These are phyloP conservation scores for Fragaria ananassa DNA, from an alignment of 306 rosid species.

Conservation along the genomic window DNA sequence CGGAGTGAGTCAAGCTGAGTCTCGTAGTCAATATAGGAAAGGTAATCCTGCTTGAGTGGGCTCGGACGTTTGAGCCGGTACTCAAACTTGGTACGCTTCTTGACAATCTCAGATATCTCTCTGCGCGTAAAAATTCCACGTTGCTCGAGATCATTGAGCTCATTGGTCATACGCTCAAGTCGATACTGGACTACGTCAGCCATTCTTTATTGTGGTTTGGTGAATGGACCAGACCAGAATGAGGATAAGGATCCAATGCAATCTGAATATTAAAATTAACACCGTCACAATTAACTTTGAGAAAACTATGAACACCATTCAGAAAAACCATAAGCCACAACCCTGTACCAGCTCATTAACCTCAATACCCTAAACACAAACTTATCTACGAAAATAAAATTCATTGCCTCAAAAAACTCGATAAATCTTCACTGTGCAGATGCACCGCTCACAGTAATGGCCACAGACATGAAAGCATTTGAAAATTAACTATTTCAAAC, in stretches of 20 bases:
- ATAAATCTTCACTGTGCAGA: background rate
- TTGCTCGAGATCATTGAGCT: slow-evolving; percentile 54
- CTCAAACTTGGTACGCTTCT: slow-evolving; percentile 60
- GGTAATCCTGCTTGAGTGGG: slow-evolving; percentile 55
- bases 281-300: background rate
- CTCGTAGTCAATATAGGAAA: slow-evolving; percentile 52
- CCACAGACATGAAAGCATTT: background rate
- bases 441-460: background rate
- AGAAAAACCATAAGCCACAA: background rate
- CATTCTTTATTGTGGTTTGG: slow-evolving; percentile 23
- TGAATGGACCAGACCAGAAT: background rate
- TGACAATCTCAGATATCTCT: slow-evolving; percentile 53
- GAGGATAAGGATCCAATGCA: background rate
- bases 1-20: slow-evolving; percentile 49
- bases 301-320: background rate
- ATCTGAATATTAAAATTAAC: background rate
- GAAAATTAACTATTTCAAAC: background rate
- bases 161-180: slow-evolving; percentile 53
- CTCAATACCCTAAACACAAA: background rate
- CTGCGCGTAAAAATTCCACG: slow-evolving; percentile 45
- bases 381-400: background rate
- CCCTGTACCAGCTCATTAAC: background rate
- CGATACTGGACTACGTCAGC: slow-evolving; percentile 64
- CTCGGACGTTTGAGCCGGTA: slow-evolving; percentile 55
- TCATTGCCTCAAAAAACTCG: background rate